These are phyloP conservation scores for Kalanchoe fedtschenkoi DNA, from an alignment of 164 flowering plant genomes.

Conservation along the genomic window DNA sequence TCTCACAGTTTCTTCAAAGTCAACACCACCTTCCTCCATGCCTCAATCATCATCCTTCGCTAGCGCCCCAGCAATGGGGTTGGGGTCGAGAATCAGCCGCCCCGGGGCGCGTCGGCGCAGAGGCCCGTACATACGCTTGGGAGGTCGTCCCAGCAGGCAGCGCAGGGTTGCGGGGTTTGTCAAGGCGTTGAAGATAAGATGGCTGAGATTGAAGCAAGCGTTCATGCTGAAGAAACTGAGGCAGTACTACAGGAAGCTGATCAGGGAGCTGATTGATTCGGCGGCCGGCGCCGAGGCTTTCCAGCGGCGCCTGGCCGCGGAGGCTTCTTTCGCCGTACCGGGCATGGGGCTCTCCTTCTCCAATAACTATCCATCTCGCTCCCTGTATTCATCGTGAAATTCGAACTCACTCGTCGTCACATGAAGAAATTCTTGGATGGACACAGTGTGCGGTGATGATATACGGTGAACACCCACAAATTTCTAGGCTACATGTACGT, in stretches of 20 bases:
- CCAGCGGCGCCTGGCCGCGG: slow-evolving; percentile 18
- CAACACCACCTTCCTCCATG: not conserved
- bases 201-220: slow-evolving; percentile 29
- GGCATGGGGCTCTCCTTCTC: slow-evolving; percentile 6
- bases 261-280: slow-evolving; percentile 36
- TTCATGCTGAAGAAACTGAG: slow-evolving; percentile 38
- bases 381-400: too few species aligned
- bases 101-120: slow-evolving; percentile 17
- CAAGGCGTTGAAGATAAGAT: slow-evolving; percentile 22
- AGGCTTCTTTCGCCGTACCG: slow-evolving; percentile 11
- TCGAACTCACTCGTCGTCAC: too few species aligned
- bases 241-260: slow-evolving; percentile 20
- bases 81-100: slow-evolving; percentile 13
- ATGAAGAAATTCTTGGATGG: too few species aligned
- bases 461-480: too few species aligned
- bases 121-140: slow-evolving; percentile 30
- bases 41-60: not conserved
- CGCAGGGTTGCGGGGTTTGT: slow-evolving; percentile 15
- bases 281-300: slow-evolving; percentile 26
- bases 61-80: not conserved
- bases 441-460: too few species aligned
- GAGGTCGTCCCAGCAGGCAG: slow-evolving; percentile 17
- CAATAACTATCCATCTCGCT: slow-evolving; percentile 2
- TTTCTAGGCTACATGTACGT: too few species aligned
- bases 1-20: too few species aligned